Percentiles rank a stretch among this genome's conserved stretches.
These are phyloP conservation scores for Fusarium succisae DNA, from an alignment of 2,329 filamentous ascomycete genomes.

Conservation along the genomic window DNA sequence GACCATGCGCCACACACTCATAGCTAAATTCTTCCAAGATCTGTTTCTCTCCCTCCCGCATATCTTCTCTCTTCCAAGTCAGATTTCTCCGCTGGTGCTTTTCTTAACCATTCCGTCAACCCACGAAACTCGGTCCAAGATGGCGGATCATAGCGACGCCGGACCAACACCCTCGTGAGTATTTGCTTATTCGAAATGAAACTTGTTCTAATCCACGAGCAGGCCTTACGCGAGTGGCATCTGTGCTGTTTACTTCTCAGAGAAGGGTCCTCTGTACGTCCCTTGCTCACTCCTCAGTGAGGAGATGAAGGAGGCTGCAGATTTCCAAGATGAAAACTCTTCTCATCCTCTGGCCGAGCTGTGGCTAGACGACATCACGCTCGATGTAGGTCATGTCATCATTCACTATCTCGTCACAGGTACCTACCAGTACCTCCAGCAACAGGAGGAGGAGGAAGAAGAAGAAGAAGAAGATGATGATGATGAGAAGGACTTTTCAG, in stretches of 20 bases:
- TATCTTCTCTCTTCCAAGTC: background rate
- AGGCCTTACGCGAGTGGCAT: background rate
- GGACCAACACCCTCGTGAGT: background rate
- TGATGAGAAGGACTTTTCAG: too few relatives aligned
- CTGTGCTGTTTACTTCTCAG: background rate
- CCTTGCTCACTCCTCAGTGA: background rate
- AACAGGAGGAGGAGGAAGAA: accelerated
- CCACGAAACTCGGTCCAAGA: background rate
- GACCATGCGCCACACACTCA: background rate
- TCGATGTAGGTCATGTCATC: background rate
- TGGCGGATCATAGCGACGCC: background rate
- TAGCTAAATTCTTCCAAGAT: accelerated
- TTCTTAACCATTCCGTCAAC: too few relatives aligned
- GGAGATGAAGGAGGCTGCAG: background rate
- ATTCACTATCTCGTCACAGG: constrained; percentile 5
- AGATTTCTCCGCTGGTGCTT: accelerated
- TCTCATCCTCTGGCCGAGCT: background rate
- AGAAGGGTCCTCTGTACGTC: background rate
- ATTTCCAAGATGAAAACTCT: accelerated
- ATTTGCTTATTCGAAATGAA: too few relatives aligned
- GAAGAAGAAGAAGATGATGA: too few relatives aligned
- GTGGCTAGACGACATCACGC: background rate
- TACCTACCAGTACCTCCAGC: background rate
- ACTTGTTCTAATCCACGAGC: background rate
- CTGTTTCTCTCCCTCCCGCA: background rate